A percentile compares a stretch with the other conserved stretches of the same genome.
Evolutionary conservation across 345 rosid genomes (phyloP).

Genomic region (Hibiscus tridactylites): DNA sequence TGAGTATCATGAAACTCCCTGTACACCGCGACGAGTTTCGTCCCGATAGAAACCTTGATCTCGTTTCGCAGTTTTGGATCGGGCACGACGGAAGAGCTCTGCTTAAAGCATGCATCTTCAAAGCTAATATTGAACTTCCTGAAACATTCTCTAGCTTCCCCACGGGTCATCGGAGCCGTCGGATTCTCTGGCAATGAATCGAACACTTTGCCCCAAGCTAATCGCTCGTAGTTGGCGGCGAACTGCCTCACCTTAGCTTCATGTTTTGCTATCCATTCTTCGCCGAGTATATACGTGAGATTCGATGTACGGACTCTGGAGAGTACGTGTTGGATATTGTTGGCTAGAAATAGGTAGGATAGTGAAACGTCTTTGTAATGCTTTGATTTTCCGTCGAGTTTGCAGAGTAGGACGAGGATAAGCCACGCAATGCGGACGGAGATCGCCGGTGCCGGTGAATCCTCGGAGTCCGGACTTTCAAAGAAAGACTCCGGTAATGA

Average conservation of each 20-base stretch:
- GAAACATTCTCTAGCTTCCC: conserved; percentile 33
- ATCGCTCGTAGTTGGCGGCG: conserved; percentile 40
- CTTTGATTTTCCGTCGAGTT: conserved; percentile 55
- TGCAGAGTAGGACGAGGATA: conserved; percentile 53
- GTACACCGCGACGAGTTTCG: conserved; percentile 35
- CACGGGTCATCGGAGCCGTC: conserved; percentile 21
- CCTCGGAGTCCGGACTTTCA: conserved; percentile 11
- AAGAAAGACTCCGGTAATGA: conserved; percentile 36
- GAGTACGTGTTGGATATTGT: conserved; percentile 54
- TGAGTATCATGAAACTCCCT: conserved; percentile 44
- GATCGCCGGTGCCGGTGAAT: conserved; percentile 27
- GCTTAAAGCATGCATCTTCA: conserved; percentile 45
- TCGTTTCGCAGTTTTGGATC: conserved; percentile 50
- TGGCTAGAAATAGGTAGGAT: conserved; percentile 61
- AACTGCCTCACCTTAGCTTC: conserved; percentile 44
- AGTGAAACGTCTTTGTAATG: conserved; percentile 42
- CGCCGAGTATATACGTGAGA: conserved; percentile 42
- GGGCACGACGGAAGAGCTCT: conserved; percentile 34
- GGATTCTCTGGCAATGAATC: conserved; percentile 39
- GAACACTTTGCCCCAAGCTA: conserved; percentile 44
- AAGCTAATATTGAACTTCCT: conserved; percentile 42
- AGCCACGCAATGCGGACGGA: conserved; percentile 47
- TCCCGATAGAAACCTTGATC: conserved; percentile 34
- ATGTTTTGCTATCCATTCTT: conserved; percentile 48
- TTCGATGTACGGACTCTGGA: conserved; percentile 41